Base-by-base conservation (phyloP, 441 rosid species). In the Flueggea neowawraea region DNA sequence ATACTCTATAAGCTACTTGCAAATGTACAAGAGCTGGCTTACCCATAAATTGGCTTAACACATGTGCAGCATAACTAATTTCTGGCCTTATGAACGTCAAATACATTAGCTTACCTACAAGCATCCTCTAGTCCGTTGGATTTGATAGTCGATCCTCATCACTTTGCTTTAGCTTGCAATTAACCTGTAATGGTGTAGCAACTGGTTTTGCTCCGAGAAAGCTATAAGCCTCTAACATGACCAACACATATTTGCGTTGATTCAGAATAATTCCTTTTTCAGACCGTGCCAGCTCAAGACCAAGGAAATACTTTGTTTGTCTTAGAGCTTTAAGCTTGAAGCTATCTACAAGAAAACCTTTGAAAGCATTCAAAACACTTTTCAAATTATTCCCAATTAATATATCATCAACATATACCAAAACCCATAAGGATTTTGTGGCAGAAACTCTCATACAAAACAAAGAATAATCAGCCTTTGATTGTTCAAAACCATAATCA, bases 321-420 rank as follows among this genome's bases (percentile, higher is more conserved):
- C 63, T 53, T 5, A 60, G 54, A 15, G 43, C 63, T 12, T 45
- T 59, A 3, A 61, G 10, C 14, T 52, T 33, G 47, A 61, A 61
- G 12, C 6, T 31, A 10, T 3, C 9, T 45, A 31, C 54, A 1
- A 52, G 4, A 10, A 0, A 5, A 14, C 2, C 5, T 17, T 45
- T 60, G 39, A 15, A 60, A 2, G 3, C 50, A 3, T 6, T 6
- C 5, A 49, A 28, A 0, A 9, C 16, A 32, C 0, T 0, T 0
- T 4, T 14, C 7, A n/a, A 52, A 10, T 56, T n/a, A n/a, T n/a
- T n/a, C n/a, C n/a, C n/a, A n/a, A n/a, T n/a, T n/a, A n/a, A n/a
- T n/a, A n/a, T n/a, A n/a, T n/a, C n/a, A n/a, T n/a, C n/a, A n/a
- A n/a, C n/a, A n/a, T n/a, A n/a, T n/a, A n/a, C n/a, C 8, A 12